Evolutionary conservation across 768 basidiomycete species (phyloP).

Genomic region (Psilocybe subaeruginosa): DNA sequence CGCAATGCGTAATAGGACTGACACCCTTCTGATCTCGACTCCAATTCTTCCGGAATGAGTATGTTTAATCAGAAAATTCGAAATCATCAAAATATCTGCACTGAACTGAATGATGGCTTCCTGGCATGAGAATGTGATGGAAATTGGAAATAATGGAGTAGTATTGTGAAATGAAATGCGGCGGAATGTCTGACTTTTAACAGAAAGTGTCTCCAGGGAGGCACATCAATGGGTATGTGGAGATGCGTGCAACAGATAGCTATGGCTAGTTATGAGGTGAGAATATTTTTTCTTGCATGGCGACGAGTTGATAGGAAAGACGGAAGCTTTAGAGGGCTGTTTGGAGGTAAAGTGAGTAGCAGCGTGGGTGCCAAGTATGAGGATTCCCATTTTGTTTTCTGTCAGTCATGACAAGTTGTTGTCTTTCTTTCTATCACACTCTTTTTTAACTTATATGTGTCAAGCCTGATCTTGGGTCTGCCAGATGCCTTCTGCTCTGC

Average conservation of each 20-base stretch:
- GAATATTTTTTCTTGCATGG: slow-evolving; percentile 4
- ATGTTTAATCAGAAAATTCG: background rate
- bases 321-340: slow-evolving; percentile 10
- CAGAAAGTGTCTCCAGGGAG: too few relatives aligned
- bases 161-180: background rate
- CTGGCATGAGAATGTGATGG: background rate
- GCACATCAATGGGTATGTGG: background rate
- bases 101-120: background rate
- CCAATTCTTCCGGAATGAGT: too few relatives aligned
- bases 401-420: slow-evolving; percentile 14
- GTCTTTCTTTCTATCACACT: slow-evolving; percentile 13
- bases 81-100: background rate
- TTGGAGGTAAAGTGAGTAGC: slow-evolving; percentile 7
- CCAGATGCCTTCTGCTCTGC: slow-evolving; percentile 36
- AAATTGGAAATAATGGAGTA: background rate
- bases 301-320: slow-evolving; percentile 6
- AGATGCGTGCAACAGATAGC: background rate
- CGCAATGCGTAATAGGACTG: background rate
- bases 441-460: slow-evolving; percentile 20
- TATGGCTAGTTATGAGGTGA: background rate
- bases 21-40: too few relatives aligned
- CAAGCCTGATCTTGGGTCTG: slow-evolving; percentile 14
- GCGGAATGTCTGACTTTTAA: background rate
- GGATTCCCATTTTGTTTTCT: slow-evolving; percentile 17
- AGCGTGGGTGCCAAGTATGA: slow-evolving; percentile 25